These are phyloP conservation scores for Solanum verrucosum DNA, from an alignment of 257 asterid species.

Conservation along the genomic window DNA sequence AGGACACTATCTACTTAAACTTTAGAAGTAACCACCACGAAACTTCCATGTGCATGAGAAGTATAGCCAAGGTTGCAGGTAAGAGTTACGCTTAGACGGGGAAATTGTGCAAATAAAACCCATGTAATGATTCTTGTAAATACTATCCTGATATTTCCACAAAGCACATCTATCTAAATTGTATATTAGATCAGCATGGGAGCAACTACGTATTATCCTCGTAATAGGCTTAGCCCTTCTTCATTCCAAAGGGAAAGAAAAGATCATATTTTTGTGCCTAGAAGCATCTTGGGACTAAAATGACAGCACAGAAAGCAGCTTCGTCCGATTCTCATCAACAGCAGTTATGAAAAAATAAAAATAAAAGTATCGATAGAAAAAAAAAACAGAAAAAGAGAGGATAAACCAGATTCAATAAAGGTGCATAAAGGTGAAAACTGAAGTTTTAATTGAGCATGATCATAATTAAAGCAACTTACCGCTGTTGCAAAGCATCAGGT, in stretches of 20 bases:
- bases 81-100: not conserved
- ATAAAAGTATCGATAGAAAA: not conserved
- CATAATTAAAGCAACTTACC: slow-evolving; percentile 38
- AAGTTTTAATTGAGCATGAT: not conserved
- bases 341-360: not conserved
- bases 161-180: not conserved
- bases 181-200: not conserved
- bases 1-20: not conserved
- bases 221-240: not conserved
- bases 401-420: not conserved
- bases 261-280: not conserved
- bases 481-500: slow-evolving; percentile 70
- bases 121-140: not conserved
- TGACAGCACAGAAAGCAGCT: not conserved
- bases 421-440: not conserved
- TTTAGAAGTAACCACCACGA: not conserved
- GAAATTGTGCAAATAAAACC: not conserved
- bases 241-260: not conserved
- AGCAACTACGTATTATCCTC: not conserved
- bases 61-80: not conserved
- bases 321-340: not conserved
- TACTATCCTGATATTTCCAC: not conserved
- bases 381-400: not conserved
- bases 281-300: not conserved
- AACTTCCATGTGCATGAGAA: not conserved